phyloP scores from a whole-genome alignment of 768 basidiomycete species.

The button mushroom (Agaricus bisporus) region DNA sequence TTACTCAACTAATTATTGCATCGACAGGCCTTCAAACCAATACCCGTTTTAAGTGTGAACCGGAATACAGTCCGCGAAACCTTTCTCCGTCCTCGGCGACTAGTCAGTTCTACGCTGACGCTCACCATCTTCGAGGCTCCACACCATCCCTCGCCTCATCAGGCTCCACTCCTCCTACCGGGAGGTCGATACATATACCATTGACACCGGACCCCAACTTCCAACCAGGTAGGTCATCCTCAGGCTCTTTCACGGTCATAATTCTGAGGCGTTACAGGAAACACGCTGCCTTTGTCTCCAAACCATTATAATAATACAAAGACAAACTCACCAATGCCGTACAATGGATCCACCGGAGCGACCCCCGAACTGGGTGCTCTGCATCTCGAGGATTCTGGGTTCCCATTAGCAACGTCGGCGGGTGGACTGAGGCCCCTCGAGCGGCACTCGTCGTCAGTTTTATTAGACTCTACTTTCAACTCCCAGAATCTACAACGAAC shows the following conservation, averaged over 20 bases:
- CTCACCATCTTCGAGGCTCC: background rate
- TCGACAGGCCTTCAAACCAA: background rate
- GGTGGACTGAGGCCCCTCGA: background rate
- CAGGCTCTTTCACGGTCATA: too few relatives aligned
- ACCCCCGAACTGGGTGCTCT: background rate
- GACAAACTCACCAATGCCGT: background rate
- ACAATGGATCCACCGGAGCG: background rate
- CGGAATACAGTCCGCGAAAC: background rate
- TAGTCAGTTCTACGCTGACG: background rate
- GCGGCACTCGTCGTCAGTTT: background rate
- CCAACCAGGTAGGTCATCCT: background rate
- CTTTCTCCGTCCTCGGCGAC: background rate
- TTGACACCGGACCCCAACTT: background rate
- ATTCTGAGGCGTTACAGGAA: background rate
- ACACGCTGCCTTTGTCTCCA: background rate
- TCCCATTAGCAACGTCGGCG: background rate
- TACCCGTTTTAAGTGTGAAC: background rate
- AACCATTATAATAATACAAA: background rate
- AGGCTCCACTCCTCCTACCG: background rate
- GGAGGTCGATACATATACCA: background rate
- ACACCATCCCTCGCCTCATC: background rate
- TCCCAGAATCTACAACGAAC: background rate
- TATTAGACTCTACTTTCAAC: background rate
- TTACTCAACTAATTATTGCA: background rate
- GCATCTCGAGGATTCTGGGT: background rate